phyloP scores from a whole-genome alignment of 2,329 filamentous ascomycete species.

The Fonsecaea monophora region DNA sequence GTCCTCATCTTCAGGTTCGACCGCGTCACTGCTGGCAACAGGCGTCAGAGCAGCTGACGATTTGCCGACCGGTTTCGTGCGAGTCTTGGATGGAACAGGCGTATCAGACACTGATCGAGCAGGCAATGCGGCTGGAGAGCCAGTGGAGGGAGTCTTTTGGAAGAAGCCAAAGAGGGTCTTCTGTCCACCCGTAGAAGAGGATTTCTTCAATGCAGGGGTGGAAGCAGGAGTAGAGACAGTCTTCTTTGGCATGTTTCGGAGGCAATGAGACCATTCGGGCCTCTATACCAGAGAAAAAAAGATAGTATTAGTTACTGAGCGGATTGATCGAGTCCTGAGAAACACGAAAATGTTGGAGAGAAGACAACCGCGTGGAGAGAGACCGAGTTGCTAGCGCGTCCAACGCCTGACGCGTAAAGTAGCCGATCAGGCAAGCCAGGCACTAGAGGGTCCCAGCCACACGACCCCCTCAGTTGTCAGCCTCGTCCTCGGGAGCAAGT shows the following conservation, averaged over 20 bases:
- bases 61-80: conserved; percentile 54
- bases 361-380: not conserved
- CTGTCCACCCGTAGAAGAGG: conserved; percentile 62
- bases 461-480: conserved; percentile 1
- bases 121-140: conserved; percentile 26
- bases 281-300: not conserved
- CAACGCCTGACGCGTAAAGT: conserved; percentile 12
- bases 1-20: conserved; percentile 71
- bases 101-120: conserved; percentile 20
- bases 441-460: too few relatives aligned
- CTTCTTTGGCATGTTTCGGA: conserved; percentile 49
- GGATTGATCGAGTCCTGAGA: not conserved
- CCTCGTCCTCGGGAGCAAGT: not conserved
- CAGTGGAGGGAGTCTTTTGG: conserved; percentile 58
- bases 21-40: conserved; percentile 78
- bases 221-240: conserved; percentile 41
- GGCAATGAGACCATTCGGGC: not conserved
- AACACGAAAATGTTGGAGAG: conserved; percentile 3
- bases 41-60: conserved; percentile 66
- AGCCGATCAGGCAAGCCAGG: not conserved
- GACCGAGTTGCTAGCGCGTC: conserved; percentile 9
- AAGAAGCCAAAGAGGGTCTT: conserved; percentile 82
- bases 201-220: conserved; percentile 51
- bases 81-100: conserved; percentile 49
- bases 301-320: not conserved